Conservation (phyloP, 768 basidiomycete species). For the Tulasnella sp. region DNA sequence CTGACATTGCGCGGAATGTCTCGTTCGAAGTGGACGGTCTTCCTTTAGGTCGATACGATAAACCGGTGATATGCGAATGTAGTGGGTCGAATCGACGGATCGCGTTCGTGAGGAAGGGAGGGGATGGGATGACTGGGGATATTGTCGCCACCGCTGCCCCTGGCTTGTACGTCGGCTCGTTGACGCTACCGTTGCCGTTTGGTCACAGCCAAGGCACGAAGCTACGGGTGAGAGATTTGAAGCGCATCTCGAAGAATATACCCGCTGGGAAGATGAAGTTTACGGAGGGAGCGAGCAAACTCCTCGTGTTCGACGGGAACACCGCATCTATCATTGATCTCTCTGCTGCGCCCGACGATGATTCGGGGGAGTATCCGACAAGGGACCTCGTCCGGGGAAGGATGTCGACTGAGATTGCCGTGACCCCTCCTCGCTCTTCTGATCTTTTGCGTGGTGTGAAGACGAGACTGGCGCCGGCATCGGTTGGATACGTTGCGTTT, state of each 20-base stretch:
- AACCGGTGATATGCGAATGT: conserved; percentile 40
- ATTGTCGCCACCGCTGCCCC: conserved; percentile 52
- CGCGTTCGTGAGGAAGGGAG: conserved; percentile 55
- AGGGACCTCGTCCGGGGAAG: conserved; percentile 42
- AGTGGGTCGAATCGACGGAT: conserved; percentile 32
- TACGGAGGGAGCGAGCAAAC: conserved; percentile 35
- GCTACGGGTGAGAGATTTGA: conserved; percentile 39
- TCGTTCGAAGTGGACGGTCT: conserved; percentile 45
- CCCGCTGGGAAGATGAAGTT: conserved; percentile 43
- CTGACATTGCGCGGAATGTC: conserved; percentile 37
- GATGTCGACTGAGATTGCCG: conserved; percentile 47
- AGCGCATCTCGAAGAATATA: conserved; percentile 41
- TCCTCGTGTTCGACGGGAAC: conserved; percentile 49
- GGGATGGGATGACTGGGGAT: conserved; percentile 49
- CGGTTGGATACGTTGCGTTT: conserved; percentile 40
- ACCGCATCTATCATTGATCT: conserved; percentile 45
- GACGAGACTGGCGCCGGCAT: conserved; percentile 22
- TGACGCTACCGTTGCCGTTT: conserved; percentile 36
- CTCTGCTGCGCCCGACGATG: conserved; percentile 32
- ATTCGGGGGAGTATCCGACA: conserved; percentile 37
- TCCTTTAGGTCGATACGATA: conserved; percentile 55
- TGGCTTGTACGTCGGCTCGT: conserved; percentile 55
- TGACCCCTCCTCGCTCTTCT: conserved; percentile 19
- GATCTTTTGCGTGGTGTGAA: conserved; percentile 14
- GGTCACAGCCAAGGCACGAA: conserved; percentile 16